phyloP scores from a whole-genome alignment of 2,329 filamentous ascomycete genomes.

The Chalaropsis thielavioides region DNA sequence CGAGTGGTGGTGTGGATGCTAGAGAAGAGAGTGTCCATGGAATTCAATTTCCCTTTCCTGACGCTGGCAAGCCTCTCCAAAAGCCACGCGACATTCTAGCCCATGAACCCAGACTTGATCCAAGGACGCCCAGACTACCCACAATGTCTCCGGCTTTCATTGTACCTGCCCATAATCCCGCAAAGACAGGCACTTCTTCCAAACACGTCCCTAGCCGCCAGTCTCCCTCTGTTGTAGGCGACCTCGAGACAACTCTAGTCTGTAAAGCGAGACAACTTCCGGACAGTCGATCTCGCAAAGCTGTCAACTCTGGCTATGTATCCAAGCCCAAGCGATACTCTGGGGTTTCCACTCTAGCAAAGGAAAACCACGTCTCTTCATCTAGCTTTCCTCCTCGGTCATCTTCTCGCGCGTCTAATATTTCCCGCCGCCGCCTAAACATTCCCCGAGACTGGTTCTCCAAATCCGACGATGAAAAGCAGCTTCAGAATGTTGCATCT shows the following conservation, averaged over 20 bases:
- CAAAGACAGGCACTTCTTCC: neutral
- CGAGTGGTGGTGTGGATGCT: neutral
- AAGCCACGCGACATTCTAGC: neutral
- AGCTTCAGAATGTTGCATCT: conserved; percentile 14
- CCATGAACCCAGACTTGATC: neutral
- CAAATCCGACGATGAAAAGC: conserved; percentile 12
- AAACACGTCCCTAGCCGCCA: neutral
- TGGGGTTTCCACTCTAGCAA: neutral
- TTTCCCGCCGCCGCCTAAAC: conserved; percentile 14
- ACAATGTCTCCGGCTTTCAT: conserved; percentile 8
- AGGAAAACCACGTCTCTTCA: neutral
- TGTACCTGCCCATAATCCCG: neutral
- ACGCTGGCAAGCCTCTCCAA: neutral
- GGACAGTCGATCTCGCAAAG: neutral
- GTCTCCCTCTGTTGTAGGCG: conserved; percentile 12
- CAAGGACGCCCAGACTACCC: neutral
- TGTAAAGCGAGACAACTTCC: neutral
- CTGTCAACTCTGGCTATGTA: neutral
- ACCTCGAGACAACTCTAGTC: conserved; percentile 10
- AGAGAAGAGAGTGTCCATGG: neutral
- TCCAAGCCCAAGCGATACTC: neutral
- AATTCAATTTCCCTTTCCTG: neutral
- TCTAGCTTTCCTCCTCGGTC: neutral
- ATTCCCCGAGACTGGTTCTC: conserved; percentile 12
- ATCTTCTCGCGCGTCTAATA: conserved; percentile 17